Evolutionary conservation across 257 asterid species (phyloP).

Genomic region (Ajuga chamaepitys): DNA sequence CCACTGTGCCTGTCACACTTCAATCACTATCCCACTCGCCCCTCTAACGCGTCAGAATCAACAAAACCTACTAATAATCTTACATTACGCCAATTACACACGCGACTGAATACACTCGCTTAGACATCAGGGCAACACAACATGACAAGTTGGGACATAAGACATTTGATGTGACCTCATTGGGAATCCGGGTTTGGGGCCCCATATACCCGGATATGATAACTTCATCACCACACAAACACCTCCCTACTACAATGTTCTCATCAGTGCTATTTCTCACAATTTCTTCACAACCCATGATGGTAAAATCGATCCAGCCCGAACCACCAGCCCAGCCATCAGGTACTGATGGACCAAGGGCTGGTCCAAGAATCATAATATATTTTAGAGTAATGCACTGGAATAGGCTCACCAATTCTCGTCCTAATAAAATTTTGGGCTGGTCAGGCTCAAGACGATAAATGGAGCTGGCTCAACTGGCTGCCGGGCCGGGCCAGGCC

Average conservation of each 20-base stretch:
- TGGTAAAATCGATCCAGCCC: too few species aligned
- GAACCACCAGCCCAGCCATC: too few species aligned
- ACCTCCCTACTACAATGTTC: neutral
- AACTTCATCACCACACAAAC: neutral
- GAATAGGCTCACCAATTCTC: too few species aligned
- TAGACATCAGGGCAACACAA: constrained; percentile 6
- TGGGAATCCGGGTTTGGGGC: constrained; percentile 14
- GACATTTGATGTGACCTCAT: constrained; percentile 12
- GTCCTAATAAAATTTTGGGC: too few species aligned
- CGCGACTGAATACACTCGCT: neutral
- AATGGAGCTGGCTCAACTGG: too few species aligned
- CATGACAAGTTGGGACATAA: constrained; percentile 14
- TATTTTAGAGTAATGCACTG: too few species aligned
- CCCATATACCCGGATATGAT: constrained; percentile 11
- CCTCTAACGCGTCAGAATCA: neutral
- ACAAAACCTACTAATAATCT: too few species aligned
- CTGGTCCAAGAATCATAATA: too few species aligned
- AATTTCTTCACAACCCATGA: neutral
- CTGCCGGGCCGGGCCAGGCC: too few species aligned
- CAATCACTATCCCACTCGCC: constrained; percentile 14
- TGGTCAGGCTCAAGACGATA: too few species aligned
- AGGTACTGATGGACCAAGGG: too few species aligned
- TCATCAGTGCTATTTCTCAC: neutral
- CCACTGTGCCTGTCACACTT: constrained; percentile 15
- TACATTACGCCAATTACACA: too few species aligned